A percentile compares a stretch with the other conserved stretches of the same genome.
These are phyloP conservation scores for Eragrostis curvula DNA, from an alignment of 176 grass and related monocot genomes.

Conservation along the genomic window DNA sequence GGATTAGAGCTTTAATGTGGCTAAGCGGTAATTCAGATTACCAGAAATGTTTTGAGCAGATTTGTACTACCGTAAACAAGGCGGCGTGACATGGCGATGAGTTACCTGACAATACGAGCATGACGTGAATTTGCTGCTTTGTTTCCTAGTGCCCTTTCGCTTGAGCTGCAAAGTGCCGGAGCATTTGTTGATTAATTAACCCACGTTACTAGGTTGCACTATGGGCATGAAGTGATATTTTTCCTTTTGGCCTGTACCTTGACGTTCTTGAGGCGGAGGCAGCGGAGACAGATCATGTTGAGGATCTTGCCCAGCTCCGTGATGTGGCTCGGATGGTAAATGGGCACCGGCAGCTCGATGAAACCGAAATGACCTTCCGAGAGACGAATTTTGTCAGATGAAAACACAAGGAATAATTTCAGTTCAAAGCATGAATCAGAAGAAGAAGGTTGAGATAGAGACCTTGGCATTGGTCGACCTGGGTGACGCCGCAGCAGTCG, in stretches of 20 bases:
- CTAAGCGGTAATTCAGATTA: no score
- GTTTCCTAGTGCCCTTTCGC: not conserved
- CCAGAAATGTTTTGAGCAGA: not conserved
- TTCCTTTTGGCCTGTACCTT: conserved; percentile 28
- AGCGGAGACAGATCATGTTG: conserved; percentile 37
- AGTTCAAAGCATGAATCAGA: no score
- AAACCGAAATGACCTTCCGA: conserved; percentile 52
- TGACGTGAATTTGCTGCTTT: conserved; percentile 25
- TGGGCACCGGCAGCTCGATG: conserved; percentile 36
- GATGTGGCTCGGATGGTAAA: conserved; percentile 43
- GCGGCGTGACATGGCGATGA: no score
- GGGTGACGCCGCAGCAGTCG: conserved; percentile 26
- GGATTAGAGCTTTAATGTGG: no score
- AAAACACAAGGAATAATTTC: no score
- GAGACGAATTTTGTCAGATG: no score
- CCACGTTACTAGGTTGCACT: no score
- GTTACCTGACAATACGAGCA: conserved; percentile 50
- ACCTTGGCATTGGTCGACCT: conserved; percentile 1
- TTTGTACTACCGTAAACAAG: no score
- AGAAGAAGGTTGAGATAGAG: no score
- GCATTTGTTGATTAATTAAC: not conserved
- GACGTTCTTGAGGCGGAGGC: conserved; percentile 45
- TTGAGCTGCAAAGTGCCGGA: not conserved
- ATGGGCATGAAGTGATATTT: no score
- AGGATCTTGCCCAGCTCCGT: conserved; percentile 41